A percentile compares a stretch with the other conserved stretches of the same genome.
phyloP scores from a whole-genome alignment of 192 early-diverging fungal species.

The Coemansia sp. region DNA sequence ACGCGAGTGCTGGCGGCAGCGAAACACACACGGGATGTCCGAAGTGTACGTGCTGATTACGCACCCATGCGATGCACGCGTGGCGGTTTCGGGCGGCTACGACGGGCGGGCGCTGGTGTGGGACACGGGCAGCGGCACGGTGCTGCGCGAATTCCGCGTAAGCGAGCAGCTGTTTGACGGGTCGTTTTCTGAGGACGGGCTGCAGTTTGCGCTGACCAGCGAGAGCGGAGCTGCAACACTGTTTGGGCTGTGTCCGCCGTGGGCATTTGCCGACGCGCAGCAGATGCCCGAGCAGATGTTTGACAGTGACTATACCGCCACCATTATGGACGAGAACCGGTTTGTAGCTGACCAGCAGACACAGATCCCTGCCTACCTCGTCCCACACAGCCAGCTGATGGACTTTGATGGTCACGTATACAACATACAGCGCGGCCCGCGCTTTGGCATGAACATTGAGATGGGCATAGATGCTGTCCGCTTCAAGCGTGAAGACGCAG shows the following conservation, averaged over 20 bases:
- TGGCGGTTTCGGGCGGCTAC: slow-evolving; percentile 76
- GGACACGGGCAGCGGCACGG: slow-evolving; percentile 63
- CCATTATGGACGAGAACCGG: slow-evolving; percentile 63
- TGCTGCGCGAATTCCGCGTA: slow-evolving; percentile 56
- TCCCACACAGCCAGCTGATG: slow-evolving; percentile 59
- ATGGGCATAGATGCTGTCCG: slow-evolving; percentile 40
- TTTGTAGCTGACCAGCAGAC: slow-evolving; percentile 71
- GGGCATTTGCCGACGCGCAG: slow-evolving; percentile 37
- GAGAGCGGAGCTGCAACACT: slow-evolving; percentile 67
- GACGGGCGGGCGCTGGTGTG: slow-evolving; percentile 81
- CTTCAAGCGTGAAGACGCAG: slow-evolving; percentile 56
- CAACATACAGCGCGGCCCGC: slow-evolving; percentile 57
- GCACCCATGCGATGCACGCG: slow-evolving; percentile 69
- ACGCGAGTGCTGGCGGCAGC: slow-evolving; percentile 41
- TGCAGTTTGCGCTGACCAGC: slow-evolving; percentile 70
- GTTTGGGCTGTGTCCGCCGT: slow-evolving; percentile 63
- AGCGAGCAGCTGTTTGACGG: slow-evolving; percentile 66
- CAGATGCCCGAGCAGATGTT: slow-evolving; percentile 75
- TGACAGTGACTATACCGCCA: slow-evolving; percentile 68
- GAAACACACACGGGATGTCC: slow-evolving; percentile 35
- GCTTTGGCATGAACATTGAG: slow-evolving; percentile 60
- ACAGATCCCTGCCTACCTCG: slow-evolving; percentile 67
- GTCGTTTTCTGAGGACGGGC: slow-evolving; percentile 72
- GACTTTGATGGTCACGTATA: slow-evolving; percentile 70
- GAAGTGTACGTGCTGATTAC: slow-evolving; percentile 73